These are phyloP conservation scores for Beverwykella pulmonaria DNA, from an alignment of 495 filamentous ascomycete species.

Conservation along the genomic window DNA sequence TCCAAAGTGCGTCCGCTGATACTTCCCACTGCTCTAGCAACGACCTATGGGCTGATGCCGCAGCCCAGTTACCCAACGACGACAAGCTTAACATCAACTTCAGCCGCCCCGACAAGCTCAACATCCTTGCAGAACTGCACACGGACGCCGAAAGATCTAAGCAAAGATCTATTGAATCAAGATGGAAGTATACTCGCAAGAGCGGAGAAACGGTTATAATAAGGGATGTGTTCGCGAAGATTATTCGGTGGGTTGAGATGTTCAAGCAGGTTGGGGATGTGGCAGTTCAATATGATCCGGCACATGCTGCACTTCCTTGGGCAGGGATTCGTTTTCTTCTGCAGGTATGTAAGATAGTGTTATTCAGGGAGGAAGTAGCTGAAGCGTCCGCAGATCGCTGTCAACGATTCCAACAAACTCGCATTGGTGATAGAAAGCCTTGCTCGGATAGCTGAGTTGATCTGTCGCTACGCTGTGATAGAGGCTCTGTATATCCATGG, in stretches of 20 bases:
- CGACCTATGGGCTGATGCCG: slow-evolving; percentile 32
- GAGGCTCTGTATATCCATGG: slow-evolving; percentile 41
- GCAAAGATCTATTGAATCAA: slow-evolving; percentile 14
- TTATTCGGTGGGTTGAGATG: slow-evolving; percentile 46
- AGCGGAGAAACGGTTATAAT: slow-evolving; percentile 42
- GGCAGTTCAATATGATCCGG: slow-evolving; percentile 47
- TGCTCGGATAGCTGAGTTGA: slow-evolving; percentile 39
- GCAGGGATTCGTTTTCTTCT: slow-evolving; percentile 50
- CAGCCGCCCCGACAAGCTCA: slow-evolving; percentile 33
- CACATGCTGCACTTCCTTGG: slow-evolving; percentile 52
- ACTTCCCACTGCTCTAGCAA: slow-evolving; percentile 19
- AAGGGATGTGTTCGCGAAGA: slow-evolving; percentile 46
- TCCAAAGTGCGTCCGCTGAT: slow-evolving; percentile 15
- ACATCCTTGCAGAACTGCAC: slow-evolving; percentile 31
- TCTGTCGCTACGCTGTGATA: slow-evolving; percentile 38
- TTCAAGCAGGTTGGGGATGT: slow-evolving; percentile 50
- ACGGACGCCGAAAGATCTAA: slow-evolving; percentile 21
- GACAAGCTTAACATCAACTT: slow-evolving; percentile 37
- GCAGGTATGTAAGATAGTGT: slow-evolving; percentile 37
- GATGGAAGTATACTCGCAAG: slow-evolving; percentile 28
- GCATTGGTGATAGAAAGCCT: slow-evolving; percentile 38
- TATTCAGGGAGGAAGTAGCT: background rate
- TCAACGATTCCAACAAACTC: slow-evolving; percentile 34
- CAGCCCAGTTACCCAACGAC: slow-evolving; percentile 31
- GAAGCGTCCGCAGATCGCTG: slow-evolving; percentile 28